A percentile compares a stretch with the other conserved stretches of the same genome.
Conservation (phyloP, 2,329 filamentous ascomycete species). For the Malbranchea cinnamomea region DNA sequence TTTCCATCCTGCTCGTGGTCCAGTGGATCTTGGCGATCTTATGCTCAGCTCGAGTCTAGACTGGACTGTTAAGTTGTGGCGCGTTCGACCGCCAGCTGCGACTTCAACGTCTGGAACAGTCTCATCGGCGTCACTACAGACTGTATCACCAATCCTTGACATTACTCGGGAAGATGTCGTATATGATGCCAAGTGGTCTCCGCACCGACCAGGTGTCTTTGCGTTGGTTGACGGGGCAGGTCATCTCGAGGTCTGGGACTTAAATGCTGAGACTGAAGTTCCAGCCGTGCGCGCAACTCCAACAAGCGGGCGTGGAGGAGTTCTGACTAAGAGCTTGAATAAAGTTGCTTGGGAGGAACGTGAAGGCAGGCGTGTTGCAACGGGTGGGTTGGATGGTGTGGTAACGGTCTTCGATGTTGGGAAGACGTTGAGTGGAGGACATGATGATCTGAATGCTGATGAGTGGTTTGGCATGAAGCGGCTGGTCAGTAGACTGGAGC, state of each 20-base stretch:
- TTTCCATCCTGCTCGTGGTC: slow-evolving; percentile 85
- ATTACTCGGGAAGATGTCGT: slow-evolving; percentile 91
- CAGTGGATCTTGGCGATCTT: slow-evolving; percentile 85
- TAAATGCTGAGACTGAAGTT: slow-evolving; percentile 83
- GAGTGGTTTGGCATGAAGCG: slow-evolving; percentile 93
- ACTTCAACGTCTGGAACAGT: slow-evolving; percentile 21
- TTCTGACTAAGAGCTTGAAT: slow-evolving; percentile 77
- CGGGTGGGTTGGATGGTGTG: slow-evolving; percentile 80
- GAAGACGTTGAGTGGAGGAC: slow-evolving; percentile 59
- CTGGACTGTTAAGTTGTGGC: slow-evolving; percentile 97
- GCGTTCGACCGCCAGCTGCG: slow-evolving; percentile 47
- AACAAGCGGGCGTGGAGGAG: slow-evolving; percentile 43
- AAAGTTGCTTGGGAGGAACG: slow-evolving; percentile 86
- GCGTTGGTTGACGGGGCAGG: slow-evolving; percentile 87
- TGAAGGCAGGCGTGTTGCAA: slow-evolving; percentile 74
- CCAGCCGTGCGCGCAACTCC: slow-evolving; percentile 70
- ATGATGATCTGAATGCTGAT: slow-evolving; percentile 66
- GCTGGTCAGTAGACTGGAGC: slow-evolving; percentile 61
- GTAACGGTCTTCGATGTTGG: slow-evolving; percentile 84
- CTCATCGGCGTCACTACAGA: slow-evolving; percentile 24
- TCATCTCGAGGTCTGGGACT: slow-evolving; percentile 86
- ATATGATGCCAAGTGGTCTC: slow-evolving; percentile 92
- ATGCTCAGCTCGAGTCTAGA: slow-evolving; percentile 86
- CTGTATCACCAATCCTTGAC: slow-evolving; percentile 64
- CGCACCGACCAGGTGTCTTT: slow-evolving; percentile 85